Conservation (phyloP, 768 basidiomycete species). For the Tylopilus intermedius region DNA sequence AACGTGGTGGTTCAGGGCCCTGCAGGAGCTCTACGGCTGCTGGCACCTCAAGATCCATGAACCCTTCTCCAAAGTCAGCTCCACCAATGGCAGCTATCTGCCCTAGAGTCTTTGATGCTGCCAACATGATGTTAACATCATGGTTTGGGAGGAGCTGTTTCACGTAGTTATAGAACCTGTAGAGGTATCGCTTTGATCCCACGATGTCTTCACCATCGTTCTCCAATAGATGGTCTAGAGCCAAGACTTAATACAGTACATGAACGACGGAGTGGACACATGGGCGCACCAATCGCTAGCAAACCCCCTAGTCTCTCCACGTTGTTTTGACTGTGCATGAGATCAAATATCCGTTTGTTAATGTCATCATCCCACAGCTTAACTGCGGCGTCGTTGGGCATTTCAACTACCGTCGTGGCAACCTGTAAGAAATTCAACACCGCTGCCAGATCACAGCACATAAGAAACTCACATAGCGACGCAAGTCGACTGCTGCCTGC, state of each 20-base stretch:
- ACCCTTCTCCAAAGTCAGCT: constrained; percentile 76
- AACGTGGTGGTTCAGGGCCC: constrained; percentile 74
- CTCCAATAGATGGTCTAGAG: constrained; percentile 66
- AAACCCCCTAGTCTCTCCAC: constrained; percentile 83
- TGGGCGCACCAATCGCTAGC: constrained; percentile 71
- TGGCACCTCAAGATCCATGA: constrained; percentile 87
- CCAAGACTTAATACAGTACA: constrained; percentile 7
- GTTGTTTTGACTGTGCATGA: constrained; percentile 75
- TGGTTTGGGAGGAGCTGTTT: constrained; percentile 86
- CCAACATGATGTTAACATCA: constrained; percentile 91
- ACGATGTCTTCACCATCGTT: constrained; percentile 76
- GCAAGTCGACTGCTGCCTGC: constrained; percentile 66
- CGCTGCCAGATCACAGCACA: constrained; percentile 7
- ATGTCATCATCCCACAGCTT: constrained; percentile 87
- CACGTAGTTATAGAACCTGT: constrained; percentile 89
- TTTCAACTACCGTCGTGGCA: constrained; percentile 65
- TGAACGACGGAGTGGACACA: not conserved
- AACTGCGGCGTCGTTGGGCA: constrained; percentile 74
- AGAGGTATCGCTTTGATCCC: constrained; percentile 75
- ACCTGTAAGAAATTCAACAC: constrained; percentile 44
- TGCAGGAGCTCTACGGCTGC: constrained; percentile 77
- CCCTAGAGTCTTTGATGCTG: constrained; percentile 88
- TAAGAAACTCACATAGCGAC: constrained; percentile 58
- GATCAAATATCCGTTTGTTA: constrained; percentile 71
- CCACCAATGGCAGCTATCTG: constrained; percentile 83